Percentiles rank a stretch among this genome's conserved stretches.
phyloP scores from a whole-genome alignment of 2,329 filamentous ascomycete genomes.

The Hyphodiscus sp. region DNA sequence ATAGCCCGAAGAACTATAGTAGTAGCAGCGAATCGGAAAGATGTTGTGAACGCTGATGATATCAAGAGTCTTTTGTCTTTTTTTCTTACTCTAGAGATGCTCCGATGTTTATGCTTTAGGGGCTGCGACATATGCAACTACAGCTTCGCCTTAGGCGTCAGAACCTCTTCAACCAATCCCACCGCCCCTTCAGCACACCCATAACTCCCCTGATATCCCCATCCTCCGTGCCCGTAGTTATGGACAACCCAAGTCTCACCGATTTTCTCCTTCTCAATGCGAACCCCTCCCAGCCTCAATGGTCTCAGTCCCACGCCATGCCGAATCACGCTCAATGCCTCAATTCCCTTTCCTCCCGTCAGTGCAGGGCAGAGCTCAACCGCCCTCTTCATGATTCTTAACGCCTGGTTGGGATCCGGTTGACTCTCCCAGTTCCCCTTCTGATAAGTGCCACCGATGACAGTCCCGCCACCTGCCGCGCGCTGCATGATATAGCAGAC shows the following conservation, averaged over 20 bases:
- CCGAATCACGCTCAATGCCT: conserved; percentile 56
- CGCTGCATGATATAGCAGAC: conserved; percentile 62
- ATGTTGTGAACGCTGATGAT: no score
- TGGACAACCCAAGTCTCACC: conserved; percentile 50
- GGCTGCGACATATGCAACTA: neutral
- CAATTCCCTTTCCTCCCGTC: conserved; percentile 50
- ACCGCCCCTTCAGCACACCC: conserved; percentile 64
- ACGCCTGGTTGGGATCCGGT: conserved; percentile 55
- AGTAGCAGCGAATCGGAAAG: no score
- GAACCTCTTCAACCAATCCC: conserved; percentile 54
- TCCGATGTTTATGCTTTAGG: no score
- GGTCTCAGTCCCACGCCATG: conserved; percentile 64
- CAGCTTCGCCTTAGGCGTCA: conserved; percentile 17
- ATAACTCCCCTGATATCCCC: conserved; percentile 59
- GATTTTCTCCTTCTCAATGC: conserved; percentile 57
- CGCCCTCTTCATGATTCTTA: conserved; percentile 62
- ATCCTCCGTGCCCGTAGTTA: conserved; percentile 55
- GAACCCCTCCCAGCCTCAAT: conserved; percentile 51
- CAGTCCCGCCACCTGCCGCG: conserved; percentile 58
- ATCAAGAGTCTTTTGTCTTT: no score
- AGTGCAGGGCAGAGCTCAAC: conserved; percentile 49
- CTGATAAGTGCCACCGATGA: conserved; percentile 62
- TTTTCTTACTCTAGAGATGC: no score
- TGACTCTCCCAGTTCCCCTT: conserved; percentile 57
- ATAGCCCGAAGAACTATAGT: no score